These are phyloP conservation scores for Tylopilus sp. DNA, from an alignment of 768 basidiomycete species.

Conservation along the genomic window DNA sequence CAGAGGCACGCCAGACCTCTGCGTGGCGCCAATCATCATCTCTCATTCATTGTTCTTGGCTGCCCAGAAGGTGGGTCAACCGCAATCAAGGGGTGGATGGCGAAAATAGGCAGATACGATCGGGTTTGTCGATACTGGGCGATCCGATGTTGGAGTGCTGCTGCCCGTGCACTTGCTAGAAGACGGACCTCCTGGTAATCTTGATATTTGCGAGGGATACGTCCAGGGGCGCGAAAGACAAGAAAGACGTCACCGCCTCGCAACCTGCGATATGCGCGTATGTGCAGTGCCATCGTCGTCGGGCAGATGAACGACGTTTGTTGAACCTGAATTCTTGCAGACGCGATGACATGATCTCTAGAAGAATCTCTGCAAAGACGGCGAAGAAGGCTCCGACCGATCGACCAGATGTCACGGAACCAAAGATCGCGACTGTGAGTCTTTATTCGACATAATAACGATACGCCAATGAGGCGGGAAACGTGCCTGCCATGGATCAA, in stretches of 20 bases:
- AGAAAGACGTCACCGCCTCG: slow-evolving; percentile 4
- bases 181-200: slow-evolving; percentile 17
- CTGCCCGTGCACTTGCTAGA: not conserved
- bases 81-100: not conserved
- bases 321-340: not conserved
- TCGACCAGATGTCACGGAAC: too few relatives aligned
- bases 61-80: slow-evolving; percentile 19
- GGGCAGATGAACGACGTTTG: not conserved
- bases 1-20: not conserved
- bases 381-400: too few relatives aligned
- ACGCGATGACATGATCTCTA: not conserved
- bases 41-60: not conserved
- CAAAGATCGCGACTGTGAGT: too few relatives aligned
- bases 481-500: too few relatives aligned
- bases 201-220: too few relatives aligned
- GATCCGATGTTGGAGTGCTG: too few relatives aligned
- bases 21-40: not conserved
- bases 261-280: not conserved
- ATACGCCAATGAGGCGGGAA: too few relatives aligned
- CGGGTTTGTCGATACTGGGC: too few relatives aligned
- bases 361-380: too few relatives aligned
- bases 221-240: too few relatives aligned
- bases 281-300: not conserved
- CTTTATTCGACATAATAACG: too few relatives aligned
- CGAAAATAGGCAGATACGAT: too few relatives aligned